Evolutionary conservation across 1,284 basidiomycete genomes (phyloP).

Genomic region (Taiwanofungus camphoratus): DNA sequence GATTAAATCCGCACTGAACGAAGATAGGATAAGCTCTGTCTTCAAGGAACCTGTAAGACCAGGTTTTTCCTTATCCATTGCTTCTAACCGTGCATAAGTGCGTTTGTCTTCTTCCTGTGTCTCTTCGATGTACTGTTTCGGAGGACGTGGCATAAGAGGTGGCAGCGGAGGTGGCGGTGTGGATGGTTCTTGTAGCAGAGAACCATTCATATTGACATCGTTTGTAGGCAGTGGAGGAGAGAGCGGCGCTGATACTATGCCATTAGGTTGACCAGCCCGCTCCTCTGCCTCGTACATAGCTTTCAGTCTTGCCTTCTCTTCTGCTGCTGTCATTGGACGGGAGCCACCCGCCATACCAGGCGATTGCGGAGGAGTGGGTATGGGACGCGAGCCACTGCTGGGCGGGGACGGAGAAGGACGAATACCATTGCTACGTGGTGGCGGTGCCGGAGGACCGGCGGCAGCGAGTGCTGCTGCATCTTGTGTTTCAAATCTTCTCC

Average conservation of each 20-base stretch:
- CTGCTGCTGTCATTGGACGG: conserved; percentile 56
- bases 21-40: conserved; percentile 9
- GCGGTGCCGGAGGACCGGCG: conserved; percentile 19
- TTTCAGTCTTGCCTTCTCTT: conserved; percentile 68
- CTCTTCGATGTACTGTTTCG: conserved; percentile 70
- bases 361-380: conserved; percentile 14
- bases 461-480: conserved; percentile 31
- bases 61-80: conserved; percentile 21
- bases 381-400: conserved; percentile 29
- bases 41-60: conserved; percentile 9
- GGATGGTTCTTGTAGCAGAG: conserved; percentile 3
- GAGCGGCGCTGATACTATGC: conserved; percentile 6
- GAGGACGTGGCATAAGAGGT: conserved; percentile 66
- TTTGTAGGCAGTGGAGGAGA: conserved; percentile 14
- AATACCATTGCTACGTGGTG: conserved; percentile 27
- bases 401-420: conserved; percentile 20
- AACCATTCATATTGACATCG: conserved; percentile 6
- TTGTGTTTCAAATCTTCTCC: conserved; percentile 42
- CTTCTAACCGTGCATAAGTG: conserved; percentile 25
- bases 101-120: conserved; percentile 66
- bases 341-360: conserved; percentile 26
- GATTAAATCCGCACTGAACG: conserved; percentile 22
- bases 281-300: conserved; percentile 59
- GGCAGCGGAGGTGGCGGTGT: conserved; percentile 41
- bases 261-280: conserved; percentile 16